phyloP scores from a whole-genome alignment of 345 rosid species.

The Eucalyptus pauciflora region DNA sequence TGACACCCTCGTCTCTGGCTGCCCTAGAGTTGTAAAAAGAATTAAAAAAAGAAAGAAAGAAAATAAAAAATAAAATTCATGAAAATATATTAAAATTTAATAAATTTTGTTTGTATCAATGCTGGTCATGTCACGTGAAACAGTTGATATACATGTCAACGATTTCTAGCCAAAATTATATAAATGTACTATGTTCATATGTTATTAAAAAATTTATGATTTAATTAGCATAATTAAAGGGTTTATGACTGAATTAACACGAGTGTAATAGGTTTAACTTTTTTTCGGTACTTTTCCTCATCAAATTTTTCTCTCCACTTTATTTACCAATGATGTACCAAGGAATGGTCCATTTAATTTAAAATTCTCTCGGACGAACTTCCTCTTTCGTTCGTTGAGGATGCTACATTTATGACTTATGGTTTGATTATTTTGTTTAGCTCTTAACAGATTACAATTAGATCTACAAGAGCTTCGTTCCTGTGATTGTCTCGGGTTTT shows the following conservation, averaged over 20 bases:
- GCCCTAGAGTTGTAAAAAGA: background rate
- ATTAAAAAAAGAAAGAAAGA: accelerated
- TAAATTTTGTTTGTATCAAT: accelerated
- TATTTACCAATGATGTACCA: background rate
- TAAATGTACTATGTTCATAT: accelerated
- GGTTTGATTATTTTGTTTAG: background rate
- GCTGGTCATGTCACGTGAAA: accelerated
- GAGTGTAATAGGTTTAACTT: no score
- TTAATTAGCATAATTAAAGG: no score
- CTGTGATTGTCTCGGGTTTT: background rate
- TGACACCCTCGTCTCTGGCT: background rate
- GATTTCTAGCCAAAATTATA: accelerated
- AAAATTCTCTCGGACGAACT: background rate
- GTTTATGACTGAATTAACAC: no score
- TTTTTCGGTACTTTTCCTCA: background rate
- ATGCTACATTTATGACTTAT: background rate
- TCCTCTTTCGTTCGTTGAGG: background rate
- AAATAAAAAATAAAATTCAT: no score
- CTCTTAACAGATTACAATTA: background rate
- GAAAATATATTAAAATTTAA: no score
- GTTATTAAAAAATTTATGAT: no score
- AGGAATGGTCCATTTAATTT: background rate
- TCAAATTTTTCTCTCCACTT: background rate
- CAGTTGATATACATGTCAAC: accelerated
- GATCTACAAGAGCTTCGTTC: background rate